Evolutionary conservation across 2,329 filamentous ascomycete genomes (phyloP).

Genomic region (Aspergillus proliferans): DNA sequence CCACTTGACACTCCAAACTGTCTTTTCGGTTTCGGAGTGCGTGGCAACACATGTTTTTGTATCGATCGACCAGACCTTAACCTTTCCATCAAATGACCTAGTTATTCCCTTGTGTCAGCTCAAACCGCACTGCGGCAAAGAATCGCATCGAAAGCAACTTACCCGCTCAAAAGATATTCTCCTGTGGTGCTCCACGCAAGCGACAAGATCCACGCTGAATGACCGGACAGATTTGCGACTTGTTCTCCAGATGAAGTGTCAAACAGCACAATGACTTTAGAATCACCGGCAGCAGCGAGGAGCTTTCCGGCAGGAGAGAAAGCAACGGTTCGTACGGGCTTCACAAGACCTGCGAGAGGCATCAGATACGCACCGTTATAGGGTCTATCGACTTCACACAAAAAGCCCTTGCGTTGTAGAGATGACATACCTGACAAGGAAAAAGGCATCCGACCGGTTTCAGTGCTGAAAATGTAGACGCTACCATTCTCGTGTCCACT

Average conservation of each 20-base stretch:
- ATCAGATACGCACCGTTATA: constrained; percentile 11
- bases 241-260: constrained; percentile 90
- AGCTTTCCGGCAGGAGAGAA: constrained; percentile 83
- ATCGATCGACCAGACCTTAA: constrained; percentile 92
- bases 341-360: constrained; percentile 62
- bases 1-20: constrained; percentile 80
- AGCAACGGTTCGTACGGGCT: constrained; percentile 74
- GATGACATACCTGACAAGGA: constrained; percentile 65
- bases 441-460: constrained; percentile 76
- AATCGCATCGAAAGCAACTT: constrained; percentile 19
- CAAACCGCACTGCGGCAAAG: not conserved
- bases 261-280: constrained; percentile 82
- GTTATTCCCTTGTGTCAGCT: constrained; percentile 7
- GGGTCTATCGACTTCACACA: not conserved
- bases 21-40: constrained; percentile 81
- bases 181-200: constrained; percentile 91
- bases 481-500: constrained; percentile 89
- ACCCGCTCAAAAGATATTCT: constrained; percentile 81
- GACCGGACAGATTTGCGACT: constrained; percentile 73
- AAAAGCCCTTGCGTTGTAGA: not conserved
- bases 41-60: constrained; percentile 80
- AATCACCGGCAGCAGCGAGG: constrained; percentile 84
- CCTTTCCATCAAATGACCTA: constrained; percentile 81
- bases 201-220: constrained; percentile 81
- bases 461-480: constrained; percentile 92